Evolutionary conservation across 345 rosid genomes (phyloP).

Genomic region (Arabidopsis suecica): DNA sequence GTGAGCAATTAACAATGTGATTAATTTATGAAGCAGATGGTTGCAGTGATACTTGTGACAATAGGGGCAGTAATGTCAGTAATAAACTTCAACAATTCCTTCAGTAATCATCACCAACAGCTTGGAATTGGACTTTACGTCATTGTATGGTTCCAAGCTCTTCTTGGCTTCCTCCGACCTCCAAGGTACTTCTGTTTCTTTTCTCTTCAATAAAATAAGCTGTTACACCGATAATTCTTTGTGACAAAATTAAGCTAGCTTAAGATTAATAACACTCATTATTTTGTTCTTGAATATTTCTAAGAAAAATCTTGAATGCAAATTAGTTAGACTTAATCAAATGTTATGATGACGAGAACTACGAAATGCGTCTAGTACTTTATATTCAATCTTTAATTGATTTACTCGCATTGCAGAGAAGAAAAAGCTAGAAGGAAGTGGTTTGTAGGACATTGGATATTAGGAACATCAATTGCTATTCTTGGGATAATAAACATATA

Average conservation of each 20-base stretch:
- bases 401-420: slow-evolving; percentile 54
- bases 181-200: slow-evolving; percentile 51
- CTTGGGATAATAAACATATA: slow-evolving; percentile 79
- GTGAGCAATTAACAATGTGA: slow-evolving; percentile 18
- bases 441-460: slow-evolving; percentile 81
- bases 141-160: slow-evolving; percentile 75
- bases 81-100: slow-evolving; percentile 76
- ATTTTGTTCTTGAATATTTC: neutral
- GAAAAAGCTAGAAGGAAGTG: slow-evolving; percentile 65
- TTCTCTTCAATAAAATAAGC: neutral
- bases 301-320: neutral
- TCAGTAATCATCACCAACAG: slow-evolving; percentile 78
- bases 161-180: slow-evolving; percentile 69
- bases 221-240: neutral
- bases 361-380: neutral
- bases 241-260: neutral
- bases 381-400: neutral
- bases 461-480: slow-evolving; percentile 63
- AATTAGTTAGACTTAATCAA: neutral
- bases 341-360: neutral
- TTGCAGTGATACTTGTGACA: slow-evolving; percentile 61
- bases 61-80: slow-evolving; percentile 75
- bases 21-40: slow-evolving; percentile 49
- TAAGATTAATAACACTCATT: neutral
- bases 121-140: slow-evolving; percentile 69